Conservation (phyloP, 2,329 filamentous ascomycete genomes). For the Saccharata proteae region DNA sequence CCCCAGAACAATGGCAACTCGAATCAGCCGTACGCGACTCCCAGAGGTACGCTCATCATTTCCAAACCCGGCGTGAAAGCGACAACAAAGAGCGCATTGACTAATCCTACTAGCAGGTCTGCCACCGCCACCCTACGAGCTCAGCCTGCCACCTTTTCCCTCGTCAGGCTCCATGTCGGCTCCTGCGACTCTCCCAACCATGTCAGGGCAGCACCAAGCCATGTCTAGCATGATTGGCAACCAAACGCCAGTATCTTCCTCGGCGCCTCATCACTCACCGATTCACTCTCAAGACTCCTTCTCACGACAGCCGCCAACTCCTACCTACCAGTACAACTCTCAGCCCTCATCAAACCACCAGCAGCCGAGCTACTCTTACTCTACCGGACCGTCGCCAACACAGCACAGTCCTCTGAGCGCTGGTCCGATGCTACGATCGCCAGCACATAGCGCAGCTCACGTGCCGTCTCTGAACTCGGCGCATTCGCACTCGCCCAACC, state of each 20-base stretch:
- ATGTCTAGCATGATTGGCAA: conserved; percentile 35
- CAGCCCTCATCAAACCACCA: conserved; percentile 42
- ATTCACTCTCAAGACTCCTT: conserved; percentile 49
- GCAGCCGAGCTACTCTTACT: conserved; percentile 35
- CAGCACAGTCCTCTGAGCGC: conserved; percentile 38
- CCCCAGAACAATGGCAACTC: conserved; percentile 14
- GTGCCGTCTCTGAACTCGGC: conserved; percentile 36
- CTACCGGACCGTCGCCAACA: conserved; percentile 35
- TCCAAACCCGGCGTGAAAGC: not conserved
- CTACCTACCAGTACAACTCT: conserved; percentile 47
- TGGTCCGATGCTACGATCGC: conserved; percentile 34
- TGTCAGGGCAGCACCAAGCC: conserved; percentile 33
- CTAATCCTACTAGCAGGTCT: conserved; percentile 39
- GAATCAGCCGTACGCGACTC: conserved; percentile 20
- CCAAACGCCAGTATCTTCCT: conserved; percentile 26
- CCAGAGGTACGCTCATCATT: conserved; percentile 44
- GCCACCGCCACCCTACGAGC: conserved; percentile 55
- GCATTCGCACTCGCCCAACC: conserved; percentile 33
- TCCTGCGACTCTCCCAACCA: conserved; percentile 34
- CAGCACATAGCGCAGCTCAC: conserved; percentile 31
- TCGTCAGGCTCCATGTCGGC: conserved; percentile 45
- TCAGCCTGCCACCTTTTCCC: conserved; percentile 53
- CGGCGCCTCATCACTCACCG: conserved; percentile 34
- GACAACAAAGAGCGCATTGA: conserved; percentile 7
- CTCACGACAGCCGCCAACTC: conserved; percentile 43